Percentiles rank a stretch among this genome's conserved stretches.
phyloP scores from a whole-genome alignment of 768 basidiomycete genomes.

The Hirschioporus abietinus region DNA sequence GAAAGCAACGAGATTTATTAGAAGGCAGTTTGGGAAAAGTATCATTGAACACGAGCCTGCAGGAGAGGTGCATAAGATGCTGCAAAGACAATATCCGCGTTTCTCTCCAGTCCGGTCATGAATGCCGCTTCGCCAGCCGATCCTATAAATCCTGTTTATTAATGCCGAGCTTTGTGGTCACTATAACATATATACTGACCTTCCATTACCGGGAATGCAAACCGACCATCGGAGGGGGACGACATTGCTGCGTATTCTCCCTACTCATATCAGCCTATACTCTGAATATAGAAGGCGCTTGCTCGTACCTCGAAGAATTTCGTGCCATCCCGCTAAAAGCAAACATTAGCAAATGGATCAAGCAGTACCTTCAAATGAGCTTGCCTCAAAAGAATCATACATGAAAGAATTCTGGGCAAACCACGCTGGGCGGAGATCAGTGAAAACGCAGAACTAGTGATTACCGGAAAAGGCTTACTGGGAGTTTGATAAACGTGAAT shows the following conservation, averaged over 20 bases:
- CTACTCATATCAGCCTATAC: conserved; percentile 18
- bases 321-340: conserved; percentile 48
- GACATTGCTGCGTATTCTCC: conserved; percentile 63
- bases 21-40: background rate
- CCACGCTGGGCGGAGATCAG: conserved; percentile 24
- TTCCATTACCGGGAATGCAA: conserved; percentile 50
- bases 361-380: too few relatives aligned
- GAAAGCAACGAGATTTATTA: conserved; percentile 1
- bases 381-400: conserved; percentile 42
- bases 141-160: conserved; percentile 24
- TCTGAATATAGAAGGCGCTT: background rate
- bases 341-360: background rate
- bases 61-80: conserved; percentile 60
- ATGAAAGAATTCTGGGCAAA: conserved; percentile 44
- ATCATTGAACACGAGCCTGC: conserved; percentile 17
- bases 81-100: conserved; percentile 57
- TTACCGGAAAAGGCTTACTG: conserved; percentile 23
- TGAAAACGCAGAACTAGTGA: background rate
- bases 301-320: conserved; percentile 48
- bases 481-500: conserved; percentile 56
- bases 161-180: too few relatives aligned
- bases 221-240: conserved; percentile 35
- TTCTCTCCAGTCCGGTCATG: conserved; percentile 63
- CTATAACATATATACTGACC: conserved; percentile 24
- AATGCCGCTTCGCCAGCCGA: conserved; percentile 57